These are phyloP conservation scores for Colletotrichum sp. DNA, from an alignment of 2,329 filamentous ascomycete genomes.

Conservation along the genomic window DNA sequence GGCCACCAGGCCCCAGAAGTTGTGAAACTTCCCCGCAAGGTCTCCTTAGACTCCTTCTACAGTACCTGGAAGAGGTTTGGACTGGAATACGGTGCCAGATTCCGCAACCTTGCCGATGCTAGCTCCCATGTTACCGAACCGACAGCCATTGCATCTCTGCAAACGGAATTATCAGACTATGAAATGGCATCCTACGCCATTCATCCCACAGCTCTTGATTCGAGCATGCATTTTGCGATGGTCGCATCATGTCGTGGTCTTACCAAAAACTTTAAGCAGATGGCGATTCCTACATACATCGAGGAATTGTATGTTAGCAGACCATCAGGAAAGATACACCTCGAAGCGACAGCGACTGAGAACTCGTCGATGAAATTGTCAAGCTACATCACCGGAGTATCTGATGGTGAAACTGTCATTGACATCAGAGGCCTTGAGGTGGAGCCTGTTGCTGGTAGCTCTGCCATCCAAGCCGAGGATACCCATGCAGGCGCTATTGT, in stretches of 20 bases:
- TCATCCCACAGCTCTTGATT: slow-evolving; percentile 43
- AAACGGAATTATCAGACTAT: not conserved
- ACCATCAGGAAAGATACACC: not conserved
- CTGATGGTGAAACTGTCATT: not conserved
- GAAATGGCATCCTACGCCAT: slow-evolving; percentile 27
- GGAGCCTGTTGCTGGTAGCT: not conserved
- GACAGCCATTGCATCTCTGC: not conserved
- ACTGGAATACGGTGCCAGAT: slow-evolving; percentile 31
- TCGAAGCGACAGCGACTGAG: not conserved
- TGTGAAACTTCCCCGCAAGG: slow-evolving; percentile 19
- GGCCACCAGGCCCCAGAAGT: not conserved
- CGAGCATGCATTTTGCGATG: slow-evolving; percentile 33
- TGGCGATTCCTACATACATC: not conserved
- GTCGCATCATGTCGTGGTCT: slow-evolving; percentile 21
- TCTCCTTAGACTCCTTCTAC: slow-evolving; percentile 29
- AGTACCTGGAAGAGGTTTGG: slow-evolving; percentile 30
- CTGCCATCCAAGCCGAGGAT: not conserved
- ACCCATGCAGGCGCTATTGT: not conserved
- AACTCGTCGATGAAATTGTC: not conserved
- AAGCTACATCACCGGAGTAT: not conserved
- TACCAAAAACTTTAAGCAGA: not conserved
- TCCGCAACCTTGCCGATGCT: slow-evolving; percentile 23
- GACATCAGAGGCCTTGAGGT: not conserved
- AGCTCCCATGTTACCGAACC: not conserved
- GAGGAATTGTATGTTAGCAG: not conserved